phyloP scores from a whole-genome alignment of 176 grass and related monocot genomes.

The Phragmites australis region DNA sequence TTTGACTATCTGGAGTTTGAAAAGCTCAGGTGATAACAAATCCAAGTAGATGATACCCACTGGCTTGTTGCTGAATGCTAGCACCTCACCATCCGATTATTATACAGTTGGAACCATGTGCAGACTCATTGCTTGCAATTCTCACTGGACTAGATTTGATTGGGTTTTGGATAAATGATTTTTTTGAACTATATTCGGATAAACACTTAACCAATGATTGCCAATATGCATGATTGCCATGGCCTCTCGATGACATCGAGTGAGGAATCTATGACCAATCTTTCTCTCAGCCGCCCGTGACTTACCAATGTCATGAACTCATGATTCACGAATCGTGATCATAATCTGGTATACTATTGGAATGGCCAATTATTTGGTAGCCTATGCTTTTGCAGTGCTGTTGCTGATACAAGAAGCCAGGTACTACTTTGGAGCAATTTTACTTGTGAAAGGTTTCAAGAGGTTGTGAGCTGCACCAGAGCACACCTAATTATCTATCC shows the following conservation, averaged over 20 bases:
- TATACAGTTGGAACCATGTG: conserved; percentile 23
- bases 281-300: not conserved
- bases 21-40: conserved; percentile 4
- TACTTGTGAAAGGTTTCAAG: not conserved
- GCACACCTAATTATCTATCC: not conserved
- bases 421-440: not conserved
- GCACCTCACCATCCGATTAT: not conserved
- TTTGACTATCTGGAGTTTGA: not conserved
- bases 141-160: not conserved
- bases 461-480: conserved; percentile 1
- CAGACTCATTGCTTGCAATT: not conserved
- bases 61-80: not conserved
- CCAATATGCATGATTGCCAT: not conserved
- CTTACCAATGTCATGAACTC: no score
- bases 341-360: not conserved
- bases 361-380: not conserved
- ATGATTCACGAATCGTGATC: not conserved
- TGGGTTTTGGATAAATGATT: not conserved
- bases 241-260: not conserved
- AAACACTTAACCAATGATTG: no score
- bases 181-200: no score
- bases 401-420: not conserved
- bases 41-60: not conserved
- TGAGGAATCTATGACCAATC: not conserved
- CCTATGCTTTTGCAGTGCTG: not conserved